Evolutionary conservation across 148 eudicot species (phyloP).

Genomic region (Fagopyrum esculentum): DNA sequence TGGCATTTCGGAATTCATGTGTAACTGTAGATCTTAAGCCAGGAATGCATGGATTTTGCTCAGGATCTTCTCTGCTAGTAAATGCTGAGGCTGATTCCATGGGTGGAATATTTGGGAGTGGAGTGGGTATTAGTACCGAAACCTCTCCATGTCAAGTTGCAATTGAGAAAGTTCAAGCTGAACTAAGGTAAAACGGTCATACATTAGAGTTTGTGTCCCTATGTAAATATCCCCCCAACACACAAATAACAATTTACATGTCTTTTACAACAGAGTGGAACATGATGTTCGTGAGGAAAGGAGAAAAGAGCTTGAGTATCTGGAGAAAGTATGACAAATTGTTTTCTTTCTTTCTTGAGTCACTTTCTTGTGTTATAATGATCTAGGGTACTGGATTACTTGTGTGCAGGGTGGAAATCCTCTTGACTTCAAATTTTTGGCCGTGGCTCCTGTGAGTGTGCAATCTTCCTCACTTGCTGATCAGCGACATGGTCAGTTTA

Average conservation of each 20-base stretch:
- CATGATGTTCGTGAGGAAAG: slow-evolving; percentile 75
- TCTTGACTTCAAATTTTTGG: slow-evolving; percentile 65
- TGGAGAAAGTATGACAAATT: slow-evolving; percentile 64
- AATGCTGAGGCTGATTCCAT: slow-evolving; percentile 95
- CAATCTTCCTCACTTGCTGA: slow-evolving; percentile 74
- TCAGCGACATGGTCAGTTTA: slow-evolving; percentile 57
- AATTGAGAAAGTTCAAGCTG: slow-evolving; percentile 82
- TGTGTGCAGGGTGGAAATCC: slow-evolving; percentile 84
- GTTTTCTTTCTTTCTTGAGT: not conserved
- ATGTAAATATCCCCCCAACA: too few relatives aligned
- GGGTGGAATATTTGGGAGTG: slow-evolving; percentile 88
- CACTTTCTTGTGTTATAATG: not conserved
- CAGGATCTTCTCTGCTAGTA: slow-evolving; percentile 56
- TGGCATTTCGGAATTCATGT: not conserved
- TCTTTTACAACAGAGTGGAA: slow-evolving; percentile 58
- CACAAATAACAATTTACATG: slow-evolving; percentile 9
- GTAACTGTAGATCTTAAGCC: slow-evolving; percentile 32
- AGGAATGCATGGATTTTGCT: slow-evolving; percentile 85
- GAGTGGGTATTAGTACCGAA: slow-evolving; percentile 56
- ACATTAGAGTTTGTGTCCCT: slow-evolving; percentile 7
- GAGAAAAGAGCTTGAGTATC: slow-evolving; percentile 87
- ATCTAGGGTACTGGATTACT: slow-evolving; percentile 8
- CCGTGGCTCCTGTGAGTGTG: slow-evolving; percentile 61
- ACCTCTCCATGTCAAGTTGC: slow-evolving; percentile 68
- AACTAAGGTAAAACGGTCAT: slow-evolving; percentile 47